These are phyloP conservation scores for Gastrolobium bilobum DNA, from an alignment of 306 rosid genomes.

Conservation along the genomic window DNA sequence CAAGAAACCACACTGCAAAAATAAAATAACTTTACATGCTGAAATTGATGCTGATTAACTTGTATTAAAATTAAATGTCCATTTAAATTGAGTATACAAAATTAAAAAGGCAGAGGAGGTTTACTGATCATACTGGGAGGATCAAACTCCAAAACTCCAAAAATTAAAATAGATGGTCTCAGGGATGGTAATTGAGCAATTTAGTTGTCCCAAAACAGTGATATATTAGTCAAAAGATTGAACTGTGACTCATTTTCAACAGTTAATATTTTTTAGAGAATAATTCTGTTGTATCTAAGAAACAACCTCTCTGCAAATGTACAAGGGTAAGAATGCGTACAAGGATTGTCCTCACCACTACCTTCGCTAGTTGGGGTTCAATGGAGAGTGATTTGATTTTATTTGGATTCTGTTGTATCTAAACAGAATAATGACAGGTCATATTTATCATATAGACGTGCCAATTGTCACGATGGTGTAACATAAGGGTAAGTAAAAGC, in stretches of 20 bases:
- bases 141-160: conserved; percentile 5
- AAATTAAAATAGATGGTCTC: neutral
- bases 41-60: conserved; percentile 31
- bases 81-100: conserved; percentile 11
- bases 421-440: neutral
- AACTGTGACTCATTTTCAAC: conserved; percentile 28
- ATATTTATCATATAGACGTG: conserved; percentile 3
- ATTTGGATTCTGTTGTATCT: neutral
- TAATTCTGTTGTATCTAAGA: neutral
- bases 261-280: neutral
- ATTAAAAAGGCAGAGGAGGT: conserved; percentile 17
- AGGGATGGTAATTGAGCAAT: conserved; percentile 5
- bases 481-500: conserved; percentile 1
- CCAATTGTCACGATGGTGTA: conserved; percentile 5
- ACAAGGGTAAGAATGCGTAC: too few relatives aligned
- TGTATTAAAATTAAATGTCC: conserved; percentile 26
- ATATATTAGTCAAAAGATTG: conserved; percentile 30
- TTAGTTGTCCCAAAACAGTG: conserved; percentile 35
- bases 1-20: conserved; percentile 38
- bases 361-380: too few relatives aligned
- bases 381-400: too few relatives aligned
- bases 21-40: conserved; percentile 23
- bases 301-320: too few relatives aligned
- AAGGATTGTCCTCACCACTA: too few relatives aligned
- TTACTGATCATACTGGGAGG: conserved; percentile 1